Percentiles rank a stretch among this genome's conserved stretches.
phyloP scores from a whole-genome alignment of 345 rosid genomes.

The Lepidium aucheri region DNA sequence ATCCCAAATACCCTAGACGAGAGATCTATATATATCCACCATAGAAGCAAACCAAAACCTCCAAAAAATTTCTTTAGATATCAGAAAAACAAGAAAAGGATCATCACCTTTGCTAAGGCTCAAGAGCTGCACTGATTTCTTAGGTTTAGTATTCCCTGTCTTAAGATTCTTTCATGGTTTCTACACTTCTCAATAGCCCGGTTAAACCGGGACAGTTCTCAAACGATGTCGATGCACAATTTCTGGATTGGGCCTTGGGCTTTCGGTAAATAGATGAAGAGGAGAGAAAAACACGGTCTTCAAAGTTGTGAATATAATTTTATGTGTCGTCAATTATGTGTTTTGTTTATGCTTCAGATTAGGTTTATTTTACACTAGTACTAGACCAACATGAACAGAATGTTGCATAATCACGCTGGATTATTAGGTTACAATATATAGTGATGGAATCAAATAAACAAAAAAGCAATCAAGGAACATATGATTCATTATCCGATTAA shows the following conservation, averaged over 20 bases:
- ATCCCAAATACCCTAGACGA: background rate
- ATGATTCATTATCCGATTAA: background rate
- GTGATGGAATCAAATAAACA: background rate
- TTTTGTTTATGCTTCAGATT: background rate
- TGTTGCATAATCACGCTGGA: background rate
- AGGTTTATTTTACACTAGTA: background rate
- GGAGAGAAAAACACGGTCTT: background rate
- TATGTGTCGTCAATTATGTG: background rate
- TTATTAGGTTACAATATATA: background rate
- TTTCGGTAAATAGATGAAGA: background rate
- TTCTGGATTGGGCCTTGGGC: background rate
- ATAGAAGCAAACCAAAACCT: background rate
- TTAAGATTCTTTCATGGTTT: too few relatives aligned
- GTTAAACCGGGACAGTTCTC: background rate
- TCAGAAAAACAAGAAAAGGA: background rate
- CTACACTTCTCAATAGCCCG: background rate
- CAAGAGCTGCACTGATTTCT: background rate
- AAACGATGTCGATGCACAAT: background rate
- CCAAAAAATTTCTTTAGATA: background rate
- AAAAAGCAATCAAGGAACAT: too few relatives aligned
- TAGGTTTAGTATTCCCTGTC: too few relatives aligned
- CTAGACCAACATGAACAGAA: background rate
- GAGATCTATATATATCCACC: background rate
- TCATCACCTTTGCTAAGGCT: conserved; percentile 1
- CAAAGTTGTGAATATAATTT: background rate